A percentile compares a stretch with the other conserved stretches of the same genome.
Conservation (phyloP, 345 rosid species). For the Citrus maxima region DNA sequence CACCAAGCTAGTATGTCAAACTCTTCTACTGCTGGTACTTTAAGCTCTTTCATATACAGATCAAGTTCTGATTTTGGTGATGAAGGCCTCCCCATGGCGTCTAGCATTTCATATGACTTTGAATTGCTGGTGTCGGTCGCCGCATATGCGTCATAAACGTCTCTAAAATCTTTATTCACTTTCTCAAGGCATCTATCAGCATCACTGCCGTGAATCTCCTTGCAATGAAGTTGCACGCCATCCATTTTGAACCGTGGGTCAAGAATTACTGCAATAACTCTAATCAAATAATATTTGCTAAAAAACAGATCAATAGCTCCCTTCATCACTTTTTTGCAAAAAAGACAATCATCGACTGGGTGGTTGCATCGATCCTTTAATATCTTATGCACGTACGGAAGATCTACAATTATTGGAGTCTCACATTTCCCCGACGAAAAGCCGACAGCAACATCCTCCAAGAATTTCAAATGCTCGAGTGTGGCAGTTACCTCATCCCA, state of each 20-base stretch:
- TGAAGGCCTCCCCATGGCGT: background rate
- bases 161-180: background rate
- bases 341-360: background rate
- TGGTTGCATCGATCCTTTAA: background rate
- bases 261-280: background rate
- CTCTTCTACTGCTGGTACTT: background rate
- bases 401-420: background rate
- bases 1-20: slow-evolving; percentile 14
- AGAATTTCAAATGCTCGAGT: background rate
- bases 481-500: background rate
- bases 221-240: background rate
- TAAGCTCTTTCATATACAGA: background rate
- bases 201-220: background rate
- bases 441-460: rapidly evolving
- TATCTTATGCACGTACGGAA: background rate
- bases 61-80: background rate
- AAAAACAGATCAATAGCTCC: no score
- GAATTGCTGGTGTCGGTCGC: background rate
- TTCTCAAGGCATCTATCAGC: background rate
- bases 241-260: background rate
- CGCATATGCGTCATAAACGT: background rate
- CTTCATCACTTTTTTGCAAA: no score
- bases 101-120: background rate
- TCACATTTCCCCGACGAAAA: rapidly evolving
- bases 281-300: no score